Base-by-base conservation (phyloP, 2,329 filamentous ascomycete genomes). In the Colletotrichum destructivum region DNA sequence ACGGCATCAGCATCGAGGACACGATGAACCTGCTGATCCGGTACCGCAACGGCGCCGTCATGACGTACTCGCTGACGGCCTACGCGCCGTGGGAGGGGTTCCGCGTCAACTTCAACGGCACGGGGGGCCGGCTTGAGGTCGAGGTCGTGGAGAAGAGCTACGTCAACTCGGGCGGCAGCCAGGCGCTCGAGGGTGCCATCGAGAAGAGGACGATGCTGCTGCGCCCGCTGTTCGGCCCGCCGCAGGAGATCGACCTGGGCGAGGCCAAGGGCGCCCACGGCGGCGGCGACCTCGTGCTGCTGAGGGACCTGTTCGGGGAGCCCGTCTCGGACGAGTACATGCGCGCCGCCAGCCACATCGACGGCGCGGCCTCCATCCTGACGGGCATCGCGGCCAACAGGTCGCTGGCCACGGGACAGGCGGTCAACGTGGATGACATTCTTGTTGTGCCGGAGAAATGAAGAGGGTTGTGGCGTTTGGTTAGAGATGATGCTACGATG, bases 51-150 rank as follows among this genome's bases (percentile, higher is more conserved):
- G 87, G 88, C 2, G 88, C 88, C 0, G 85, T 88, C 35, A 79
- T 91, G 77, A 90, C 89, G 0, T 91, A 91, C 75, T 89, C 84
- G 26, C 80, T 89, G 13, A 88, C 86, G 1, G 89, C 89, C 0
- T 91, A 91, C 69, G 88, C 89, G 4, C 90, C 90, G 0, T 91
- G 88, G 88, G 88, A 90, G 72, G 88, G 88, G 0, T 89, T 89
- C 79, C 83, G 88, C 0, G 87, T 88, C 15, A 86, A 81, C 70
- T 89, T 90, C 77, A 90, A 89, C 75, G 88, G 89, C 4, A 91
- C 86, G 0, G 85, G 85, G 5, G 89, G 90, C 0, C 81, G 89
- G 0, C 77, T 91, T 2, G 89, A 91, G 79, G 82, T 90, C 67
- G 88, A 91, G 75, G 88, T 91, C 0, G 87, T 91, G 0, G 90